Conservation (phyloP, 805 yeast genomes). For the Tanozyma kutaoensis region DNA sequence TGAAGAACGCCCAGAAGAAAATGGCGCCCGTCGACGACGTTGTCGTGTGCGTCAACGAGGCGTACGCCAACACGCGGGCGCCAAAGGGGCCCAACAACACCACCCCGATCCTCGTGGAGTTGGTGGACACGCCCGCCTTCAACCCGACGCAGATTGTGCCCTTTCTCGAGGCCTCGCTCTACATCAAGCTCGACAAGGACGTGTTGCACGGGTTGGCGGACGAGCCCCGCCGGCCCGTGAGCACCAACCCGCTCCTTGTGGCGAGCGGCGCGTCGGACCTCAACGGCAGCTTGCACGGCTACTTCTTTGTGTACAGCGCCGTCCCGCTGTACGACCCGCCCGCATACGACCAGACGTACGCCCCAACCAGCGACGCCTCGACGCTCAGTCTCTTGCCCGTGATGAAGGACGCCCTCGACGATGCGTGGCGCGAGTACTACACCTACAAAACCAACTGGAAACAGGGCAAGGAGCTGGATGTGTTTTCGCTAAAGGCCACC, state of each 20-base stretch:
- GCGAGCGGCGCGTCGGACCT: slow-evolving; percentile 73
- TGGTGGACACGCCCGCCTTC: slow-evolving; percentile 67
- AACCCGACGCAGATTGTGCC: slow-evolving; percentile 58
- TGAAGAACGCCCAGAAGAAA: background rate
- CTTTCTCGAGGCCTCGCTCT: slow-evolving; percentile 59
- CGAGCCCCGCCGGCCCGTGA: slow-evolving; percentile 47
- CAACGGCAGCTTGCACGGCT: slow-evolving; percentile 67
- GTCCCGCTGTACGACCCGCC: slow-evolving; percentile 57
- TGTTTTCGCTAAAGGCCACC: slow-evolving; percentile 45
- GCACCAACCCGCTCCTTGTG: slow-evolving; percentile 54
- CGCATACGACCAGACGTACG: slow-evolving; percentile 23
- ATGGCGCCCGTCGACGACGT: background rate
- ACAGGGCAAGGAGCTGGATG: slow-evolving; percentile 54
- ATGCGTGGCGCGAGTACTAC: slow-evolving; percentile 63
- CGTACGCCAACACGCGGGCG: background rate
- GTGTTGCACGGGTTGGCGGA: slow-evolving; percentile 48
- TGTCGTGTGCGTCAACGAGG: background rate
- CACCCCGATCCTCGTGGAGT: slow-evolving; percentile 51
- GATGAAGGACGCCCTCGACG: slow-evolving; percentile 44
- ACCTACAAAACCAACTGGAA: slow-evolving; percentile 45
- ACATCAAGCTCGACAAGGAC: slow-evolving; percentile 45
- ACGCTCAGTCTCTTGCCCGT: slow-evolving; percentile 26
- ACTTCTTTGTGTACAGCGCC: slow-evolving; percentile 54
- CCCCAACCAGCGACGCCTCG: slow-evolving; percentile 6
- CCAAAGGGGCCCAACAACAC: background rate